Evolutionary conservation across 2,329 filamentous ascomycete genomes (phyloP).

Genomic region (Lachnellula occidentalis): DNA sequence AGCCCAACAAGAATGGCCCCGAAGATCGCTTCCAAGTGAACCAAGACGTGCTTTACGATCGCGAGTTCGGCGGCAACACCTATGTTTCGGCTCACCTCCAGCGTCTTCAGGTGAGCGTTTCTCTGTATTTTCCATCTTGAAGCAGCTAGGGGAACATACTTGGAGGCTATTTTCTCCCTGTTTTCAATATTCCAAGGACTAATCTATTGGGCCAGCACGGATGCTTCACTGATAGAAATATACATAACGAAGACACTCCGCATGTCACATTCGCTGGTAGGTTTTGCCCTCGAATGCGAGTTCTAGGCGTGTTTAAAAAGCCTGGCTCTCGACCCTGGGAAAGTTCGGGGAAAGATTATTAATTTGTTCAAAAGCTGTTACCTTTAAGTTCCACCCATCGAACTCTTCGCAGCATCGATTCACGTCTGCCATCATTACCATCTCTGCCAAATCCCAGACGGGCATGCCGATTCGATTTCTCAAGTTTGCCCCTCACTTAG

Average conservation of each 20-base stretch:
- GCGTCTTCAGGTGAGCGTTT: conserved; percentile 29
- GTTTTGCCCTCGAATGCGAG: neutral
- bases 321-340: too few relatives aligned
- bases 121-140: too few relatives aligned
- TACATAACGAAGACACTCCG: conserved; percentile 38
- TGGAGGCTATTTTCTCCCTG: too few relatives aligned
- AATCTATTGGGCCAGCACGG: conserved; percentile 35
- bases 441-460: conserved; percentile 30
- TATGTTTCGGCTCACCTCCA: conserved; percentile 46
- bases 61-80: conserved; percentile 40
- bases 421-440: conserved; percentile 40
- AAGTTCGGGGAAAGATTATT: too few relatives aligned
- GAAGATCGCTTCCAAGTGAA: conserved; percentile 27
- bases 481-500: conserved; percentile 44
- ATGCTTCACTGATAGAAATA: conserved; percentile 37
- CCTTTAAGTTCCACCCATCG: conserved; percentile 44
- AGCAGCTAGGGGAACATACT: too few relatives aligned
- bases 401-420: conserved; percentile 40
- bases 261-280: conserved; percentile 40
- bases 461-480: conserved; percentile 36
- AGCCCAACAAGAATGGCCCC: conserved; percentile 16
- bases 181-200: too few relatives aligned
- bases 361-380: conserved; percentile 31
- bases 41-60: conserved; percentile 43
- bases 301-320: neutral